These are phyloP conservation scores for Knoxia roxburghii DNA, from an alignment of 257 asterid genomes.

Conservation along the genomic window DNA sequence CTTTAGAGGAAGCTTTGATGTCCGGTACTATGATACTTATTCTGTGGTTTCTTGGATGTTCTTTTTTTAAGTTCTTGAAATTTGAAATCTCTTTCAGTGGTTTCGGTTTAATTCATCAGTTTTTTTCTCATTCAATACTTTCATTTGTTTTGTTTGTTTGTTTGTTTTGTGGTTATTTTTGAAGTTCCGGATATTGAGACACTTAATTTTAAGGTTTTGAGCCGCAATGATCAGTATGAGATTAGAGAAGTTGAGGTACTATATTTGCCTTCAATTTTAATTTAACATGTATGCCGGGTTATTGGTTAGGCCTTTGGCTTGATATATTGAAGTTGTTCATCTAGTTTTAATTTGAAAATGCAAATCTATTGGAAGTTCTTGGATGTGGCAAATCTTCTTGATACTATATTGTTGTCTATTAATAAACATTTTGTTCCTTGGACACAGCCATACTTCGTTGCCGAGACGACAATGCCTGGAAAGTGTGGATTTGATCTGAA, in stretches of 20 bases:
- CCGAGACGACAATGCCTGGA: constrained; percentile 91
- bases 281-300: background rate
- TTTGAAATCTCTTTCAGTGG: background rate
- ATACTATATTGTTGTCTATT: background rate
- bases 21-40: constrained; percentile 38
- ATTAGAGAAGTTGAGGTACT: constrained; percentile 79
- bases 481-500: constrained; percentile 64
- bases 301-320: background rate
- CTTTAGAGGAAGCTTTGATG: constrained; percentile 83
- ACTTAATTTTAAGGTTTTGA: constrained; percentile 62
- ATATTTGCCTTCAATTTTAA: background rate
- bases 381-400: background rate
- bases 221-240: constrained; percentile 53
- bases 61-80: background rate
- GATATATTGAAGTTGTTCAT: background rate
- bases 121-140: background rate
- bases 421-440: background rate
- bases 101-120: background rate
- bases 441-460: constrained; percentile 62
- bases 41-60: background rate
- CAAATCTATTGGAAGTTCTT: background rate
- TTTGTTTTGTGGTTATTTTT: background rate
- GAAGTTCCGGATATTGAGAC: constrained; percentile 85
- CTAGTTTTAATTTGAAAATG: background rate
- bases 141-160: background rate